Percentiles rank a stretch among this genome's conserved stretches.
These are phyloP conservation scores for Pythium sukuiense DNA, from an alignment of 352 stramenopile species.

Conservation along the genomic window DNA sequence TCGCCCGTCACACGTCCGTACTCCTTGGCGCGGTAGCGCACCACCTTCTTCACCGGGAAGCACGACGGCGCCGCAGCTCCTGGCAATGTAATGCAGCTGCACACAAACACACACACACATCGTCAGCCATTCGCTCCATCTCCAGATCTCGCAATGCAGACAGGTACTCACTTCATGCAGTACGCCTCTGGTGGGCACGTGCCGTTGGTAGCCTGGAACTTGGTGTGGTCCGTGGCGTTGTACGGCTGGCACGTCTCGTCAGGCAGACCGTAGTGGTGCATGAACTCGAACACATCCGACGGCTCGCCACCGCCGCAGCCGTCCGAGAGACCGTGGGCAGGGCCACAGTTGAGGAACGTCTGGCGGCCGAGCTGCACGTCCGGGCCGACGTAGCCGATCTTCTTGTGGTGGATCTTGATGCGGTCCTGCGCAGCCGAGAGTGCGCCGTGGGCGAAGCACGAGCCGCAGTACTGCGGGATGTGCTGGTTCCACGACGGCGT, in stretches of 20 bases:
- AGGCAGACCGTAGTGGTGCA: slow-evolving; percentile 53
- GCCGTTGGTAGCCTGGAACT: slow-evolving; percentile 50
- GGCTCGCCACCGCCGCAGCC: slow-evolving; percentile 61
- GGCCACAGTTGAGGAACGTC: slow-evolving; percentile 64
- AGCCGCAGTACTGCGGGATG: slow-evolving; percentile 74
- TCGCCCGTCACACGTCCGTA: slow-evolving; percentile 48
- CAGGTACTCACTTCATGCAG: slow-evolving; percentile 57
- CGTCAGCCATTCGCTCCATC: not conserved
- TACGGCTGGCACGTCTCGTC: slow-evolving; percentile 62
- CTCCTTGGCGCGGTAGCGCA: slow-evolving; percentile 54
- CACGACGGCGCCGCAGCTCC: slow-evolving; percentile 30
- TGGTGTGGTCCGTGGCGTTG: slow-evolving; percentile 58
- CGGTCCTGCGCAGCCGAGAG: slow-evolving; percentile 56
- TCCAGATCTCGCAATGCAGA: not conserved
- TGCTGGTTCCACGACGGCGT: slow-evolving; percentile 74
- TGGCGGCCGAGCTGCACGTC: slow-evolving; percentile 64
- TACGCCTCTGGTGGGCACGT: slow-evolving; percentile 62
- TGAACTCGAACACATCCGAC: slow-evolving; percentile 63
- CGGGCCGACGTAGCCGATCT: slow-evolving; percentile 38
- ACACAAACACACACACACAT: not conserved
- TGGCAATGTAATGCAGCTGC: slow-evolving; percentile 45
- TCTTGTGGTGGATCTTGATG: slow-evolving; percentile 66
- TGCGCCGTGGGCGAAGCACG: slow-evolving; percentile 68
- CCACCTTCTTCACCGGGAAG: slow-evolving; percentile 52
- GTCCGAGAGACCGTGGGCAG: slow-evolving; percentile 50